phyloP scores from a whole-genome alignment of 176 grass and related monocot species.

The Elymus sibiricus region DNA sequence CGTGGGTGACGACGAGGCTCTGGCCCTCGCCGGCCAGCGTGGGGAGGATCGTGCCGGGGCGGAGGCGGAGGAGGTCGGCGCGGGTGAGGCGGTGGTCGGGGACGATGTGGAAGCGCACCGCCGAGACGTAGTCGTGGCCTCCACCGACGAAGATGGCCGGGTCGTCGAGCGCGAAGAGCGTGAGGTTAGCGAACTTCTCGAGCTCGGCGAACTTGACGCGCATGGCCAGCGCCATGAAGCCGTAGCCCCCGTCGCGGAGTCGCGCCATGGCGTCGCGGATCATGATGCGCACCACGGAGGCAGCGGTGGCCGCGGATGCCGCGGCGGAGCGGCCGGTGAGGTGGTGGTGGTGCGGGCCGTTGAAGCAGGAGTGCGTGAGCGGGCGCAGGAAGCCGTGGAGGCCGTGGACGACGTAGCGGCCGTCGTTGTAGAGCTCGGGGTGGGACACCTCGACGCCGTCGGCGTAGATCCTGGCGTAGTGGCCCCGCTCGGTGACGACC shows the following conservation, averaged over 20 bases:
- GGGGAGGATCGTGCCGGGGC: constrained; percentile 45
- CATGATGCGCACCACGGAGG: no score
- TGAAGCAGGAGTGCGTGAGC: constrained; percentile 56
- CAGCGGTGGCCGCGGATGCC: no score
- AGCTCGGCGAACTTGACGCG: constrained; percentile 66
- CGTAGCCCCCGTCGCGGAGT: constrained; percentile 56
- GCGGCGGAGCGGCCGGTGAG: no score
- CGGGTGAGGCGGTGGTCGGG: constrained; percentile 48
- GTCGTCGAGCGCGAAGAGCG: constrained; percentile 75
- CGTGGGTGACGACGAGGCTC: constrained; percentile 56
- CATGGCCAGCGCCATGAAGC: constrained; percentile 69
- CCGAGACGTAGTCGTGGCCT: constrained; percentile 57
- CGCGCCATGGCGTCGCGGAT: constrained; percentile 37
- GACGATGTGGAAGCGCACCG: constrained; percentile 64
- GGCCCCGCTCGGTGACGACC: constrained; percentile 26
- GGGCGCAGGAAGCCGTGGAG: constrained; percentile 54
- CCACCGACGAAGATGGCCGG: constrained; percentile 56
- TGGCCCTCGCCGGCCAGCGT: constrained; percentile 54
- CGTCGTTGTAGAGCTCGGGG: constrained; percentile 80
- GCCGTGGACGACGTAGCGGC: constrained; percentile 70
- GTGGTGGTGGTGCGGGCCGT: neutral
- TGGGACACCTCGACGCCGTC: constrained; percentile 57
- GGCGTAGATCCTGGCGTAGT: constrained; percentile 45
- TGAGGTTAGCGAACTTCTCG: constrained; percentile 49
- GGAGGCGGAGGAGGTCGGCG: constrained; percentile 45